These are phyloP conservation scores for Hypocreales sp. DNA, from an alignment of 2,329 filamentous ascomycete species.

Conservation along the genomic window DNA sequence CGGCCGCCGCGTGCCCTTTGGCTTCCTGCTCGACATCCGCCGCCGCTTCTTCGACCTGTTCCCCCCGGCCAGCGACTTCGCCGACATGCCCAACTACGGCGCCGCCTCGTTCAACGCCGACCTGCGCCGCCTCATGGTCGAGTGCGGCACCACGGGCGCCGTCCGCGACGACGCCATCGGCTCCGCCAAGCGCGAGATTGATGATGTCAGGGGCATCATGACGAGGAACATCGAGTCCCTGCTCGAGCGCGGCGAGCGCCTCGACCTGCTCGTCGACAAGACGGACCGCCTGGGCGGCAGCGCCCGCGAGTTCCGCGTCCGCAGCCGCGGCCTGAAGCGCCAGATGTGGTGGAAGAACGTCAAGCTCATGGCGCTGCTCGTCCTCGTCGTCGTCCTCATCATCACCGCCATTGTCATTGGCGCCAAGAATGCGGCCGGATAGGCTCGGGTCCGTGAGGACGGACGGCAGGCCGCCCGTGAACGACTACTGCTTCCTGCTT, in stretches of 20 bases:
- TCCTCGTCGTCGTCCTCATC: constrained; percentile 49
- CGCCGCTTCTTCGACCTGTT: constrained; percentile 68
- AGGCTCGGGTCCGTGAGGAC: background rate
- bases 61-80: constrained; percentile 53
- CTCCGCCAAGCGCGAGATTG: constrained; percentile 78
- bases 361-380: constrained; percentile 73
- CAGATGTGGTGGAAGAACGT: constrained; percentile 99
- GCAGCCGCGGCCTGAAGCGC: constrained; percentile 72
- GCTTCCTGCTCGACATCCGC: constrained; percentile 82
- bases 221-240: constrained; percentile 87
- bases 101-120: constrained; percentile 74
- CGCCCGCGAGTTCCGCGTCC: constrained; percentile 77
- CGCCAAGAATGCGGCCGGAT: constrained; percentile 24
- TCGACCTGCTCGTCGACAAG: constrained; percentile 91
- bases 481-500: no score
- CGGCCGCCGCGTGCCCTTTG: constrained; percentile 80
- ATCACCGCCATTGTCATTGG: constrained; percentile 38
- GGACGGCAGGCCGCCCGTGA: no score
- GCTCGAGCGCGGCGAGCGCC: constrained; percentile 78
- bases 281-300: constrained; percentile 82
- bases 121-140: constrained; percentile 63
- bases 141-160: constrained; percentile 65
- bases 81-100: constrained; percentile 72
- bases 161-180: constrained; percentile 68
- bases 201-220: constrained; percentile 86